A percentile compares a stretch with the other conserved stretches of the same genome.
These are phyloP conservation scores for Corynascus novoguineensis DNA, from an alignment of 495 filamentous ascomycete genomes.

Conservation along the genomic window DNA sequence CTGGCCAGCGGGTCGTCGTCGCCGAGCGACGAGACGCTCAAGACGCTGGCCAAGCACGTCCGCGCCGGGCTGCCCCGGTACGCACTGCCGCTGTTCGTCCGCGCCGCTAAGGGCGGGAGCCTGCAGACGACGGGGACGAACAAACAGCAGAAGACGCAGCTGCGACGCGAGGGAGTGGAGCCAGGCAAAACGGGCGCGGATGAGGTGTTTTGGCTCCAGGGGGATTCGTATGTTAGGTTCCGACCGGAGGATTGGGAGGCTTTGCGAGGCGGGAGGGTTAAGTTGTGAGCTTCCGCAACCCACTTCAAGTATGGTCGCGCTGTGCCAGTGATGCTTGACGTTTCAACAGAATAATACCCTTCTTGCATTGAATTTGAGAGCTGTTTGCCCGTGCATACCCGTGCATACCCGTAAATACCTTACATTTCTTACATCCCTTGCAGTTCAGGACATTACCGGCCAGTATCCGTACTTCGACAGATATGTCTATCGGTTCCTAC, in stretches of 20 bases:
- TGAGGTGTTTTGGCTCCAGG: conserved; percentile 60
- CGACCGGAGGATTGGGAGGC: conserved; percentile 59
- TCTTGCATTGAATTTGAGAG: too few relatives aligned
- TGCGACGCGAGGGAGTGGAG: conserved; percentile 72
- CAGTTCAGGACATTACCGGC: too few relatives aligned
- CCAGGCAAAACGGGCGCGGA: conserved; percentile 54
- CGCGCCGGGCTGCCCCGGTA: conserved; percentile 59
- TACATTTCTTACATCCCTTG: too few relatives aligned
- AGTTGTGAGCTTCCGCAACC: conserved; percentile 50
- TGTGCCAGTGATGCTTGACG: too few relatives aligned
- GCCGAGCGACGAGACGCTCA: conserved; percentile 41
- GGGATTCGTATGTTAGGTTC: conserved; percentile 63
- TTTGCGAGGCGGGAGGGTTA: conserved; percentile 62
- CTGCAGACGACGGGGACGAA: conserved; percentile 74
- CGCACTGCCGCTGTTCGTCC: conserved; percentile 72
- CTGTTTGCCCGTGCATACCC: too few relatives aligned
- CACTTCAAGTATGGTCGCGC: too few relatives aligned
- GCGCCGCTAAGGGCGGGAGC: conserved; percentile 48
- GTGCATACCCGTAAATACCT: too few relatives aligned
- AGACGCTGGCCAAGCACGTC: conserved; percentile 55
- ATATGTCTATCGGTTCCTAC: too few relatives aligned
- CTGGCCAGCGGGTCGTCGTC: conserved; percentile 22
- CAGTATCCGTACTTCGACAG: too few relatives aligned
- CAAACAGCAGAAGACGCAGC: conserved; percentile 73
- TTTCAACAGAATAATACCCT: too few relatives aligned